These are phyloP conservation scores for Lactuca sativa DNA, from an alignment of 129 eudicot species.

Conservation along the genomic window DNA sequence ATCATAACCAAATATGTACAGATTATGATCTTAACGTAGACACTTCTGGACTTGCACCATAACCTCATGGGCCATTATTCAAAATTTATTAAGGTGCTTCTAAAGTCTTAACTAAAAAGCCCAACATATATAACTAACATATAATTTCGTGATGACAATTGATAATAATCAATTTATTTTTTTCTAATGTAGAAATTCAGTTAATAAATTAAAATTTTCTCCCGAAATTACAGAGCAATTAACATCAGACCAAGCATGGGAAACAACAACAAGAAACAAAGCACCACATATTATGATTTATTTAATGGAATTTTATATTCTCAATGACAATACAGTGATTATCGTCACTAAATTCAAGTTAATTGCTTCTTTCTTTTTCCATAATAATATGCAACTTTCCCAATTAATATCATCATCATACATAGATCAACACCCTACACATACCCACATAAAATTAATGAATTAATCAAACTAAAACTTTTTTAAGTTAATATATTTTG, in stretches of 20 bases:
- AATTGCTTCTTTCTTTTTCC: slow-evolving; percentile 27
- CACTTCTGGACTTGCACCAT: not conserved
- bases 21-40: not conserved
- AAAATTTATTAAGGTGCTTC: no score
- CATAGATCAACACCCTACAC: slow-evolving; percentile 12
- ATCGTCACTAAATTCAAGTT: slow-evolving; percentile 36
- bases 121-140: not conserved
- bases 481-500: no score
- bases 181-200: not conserved
- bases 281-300: slow-evolving; percentile 2
- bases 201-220: not conserved
- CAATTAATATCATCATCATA: slow-evolving; percentile 9
- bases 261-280: not conserved
- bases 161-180: not conserved
- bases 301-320: slow-evolving; percentile 25
- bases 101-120: no score
- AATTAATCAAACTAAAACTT: not conserved
- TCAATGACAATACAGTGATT: slow-evolving; percentile 23
- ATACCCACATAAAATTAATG: not conserved
- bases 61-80: not conserved
- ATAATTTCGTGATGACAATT: not conserved
- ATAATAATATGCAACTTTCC: slow-evolving; percentile 21
- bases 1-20: not conserved
- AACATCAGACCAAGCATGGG: slow-evolving; percentile 28
- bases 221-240: not conserved